A percentile compares a stretch with the other conserved stretches of the same genome.
These are phyloP conservation scores for Tolypocladium nubicola DNA, from an alignment of 2,329 filamentous ascomycete species.

Conservation along the genomic window DNA sequence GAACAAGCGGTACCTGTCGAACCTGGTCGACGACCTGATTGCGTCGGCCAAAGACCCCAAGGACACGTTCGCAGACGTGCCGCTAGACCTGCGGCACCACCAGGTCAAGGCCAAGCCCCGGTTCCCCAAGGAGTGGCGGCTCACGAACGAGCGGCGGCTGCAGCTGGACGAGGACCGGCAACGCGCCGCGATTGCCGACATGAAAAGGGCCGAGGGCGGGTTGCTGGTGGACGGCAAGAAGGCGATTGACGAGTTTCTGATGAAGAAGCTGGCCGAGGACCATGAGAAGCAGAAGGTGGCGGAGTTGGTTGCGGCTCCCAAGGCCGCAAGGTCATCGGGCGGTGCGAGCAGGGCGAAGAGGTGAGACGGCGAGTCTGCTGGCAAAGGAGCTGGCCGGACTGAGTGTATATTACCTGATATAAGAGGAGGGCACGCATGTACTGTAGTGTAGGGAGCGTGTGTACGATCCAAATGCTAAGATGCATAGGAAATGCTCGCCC, in stretches of 20 bases:
- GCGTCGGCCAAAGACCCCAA: slow-evolving; percentile 63
- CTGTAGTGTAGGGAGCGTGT: neutral
- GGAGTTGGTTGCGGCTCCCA: slow-evolving; percentile 17
- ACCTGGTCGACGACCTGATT: slow-evolving; percentile 64
- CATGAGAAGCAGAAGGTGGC: slow-evolving; percentile 21
- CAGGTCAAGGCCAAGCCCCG: slow-evolving; percentile 53
- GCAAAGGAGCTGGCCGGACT: neutral
- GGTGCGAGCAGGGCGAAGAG: slow-evolving; percentile 11
- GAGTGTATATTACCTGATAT: neutral
- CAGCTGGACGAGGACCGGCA: slow-evolving; percentile 54
- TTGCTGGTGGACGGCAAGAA: slow-evolving; percentile 47
- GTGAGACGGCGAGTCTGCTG: slow-evolving; percentile 3
- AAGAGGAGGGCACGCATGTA: neutral
- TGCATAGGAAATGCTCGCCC: neutral
- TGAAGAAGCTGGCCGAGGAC: slow-evolving; percentile 21
- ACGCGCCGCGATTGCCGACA: slow-evolving; percentile 41
- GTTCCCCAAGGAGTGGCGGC: slow-evolving; percentile 75
- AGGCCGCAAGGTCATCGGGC: slow-evolving; percentile 4
- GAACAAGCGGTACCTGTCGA: slow-evolving; percentile 91
- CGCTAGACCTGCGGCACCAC: slow-evolving; percentile 81
- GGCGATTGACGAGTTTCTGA: slow-evolving; percentile 29
- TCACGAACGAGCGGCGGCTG: slow-evolving; percentile 59
- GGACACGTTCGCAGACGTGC: slow-evolving; percentile 82
- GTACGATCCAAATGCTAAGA: neutral
- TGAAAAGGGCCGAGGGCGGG: slow-evolving; percentile 40